These are phyloP conservation scores for Cucumis variabilis DNA, from an alignment of 331 rosid genomes.

Conservation along the genomic window DNA sequence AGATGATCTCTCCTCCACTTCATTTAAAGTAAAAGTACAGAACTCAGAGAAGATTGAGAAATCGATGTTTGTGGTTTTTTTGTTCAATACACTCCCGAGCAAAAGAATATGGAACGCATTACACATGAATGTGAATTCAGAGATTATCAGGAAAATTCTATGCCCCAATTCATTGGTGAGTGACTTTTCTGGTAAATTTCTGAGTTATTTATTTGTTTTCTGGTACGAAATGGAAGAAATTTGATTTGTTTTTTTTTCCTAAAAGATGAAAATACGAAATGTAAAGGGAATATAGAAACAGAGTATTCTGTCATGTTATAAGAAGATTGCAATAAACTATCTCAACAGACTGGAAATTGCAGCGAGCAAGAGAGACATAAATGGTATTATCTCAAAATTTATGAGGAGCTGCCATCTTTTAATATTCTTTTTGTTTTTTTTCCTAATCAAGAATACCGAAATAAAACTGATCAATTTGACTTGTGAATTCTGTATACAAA, in stretches of 20 bases:
- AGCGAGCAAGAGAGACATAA: neutral
- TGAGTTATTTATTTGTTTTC: neutral
- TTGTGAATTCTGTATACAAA: neutral
- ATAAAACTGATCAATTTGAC: neutral
- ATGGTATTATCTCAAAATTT: neutral
- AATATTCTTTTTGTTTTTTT: neutral
- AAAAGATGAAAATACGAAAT: neutral
- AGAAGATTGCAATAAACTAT: neutral
- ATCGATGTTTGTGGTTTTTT: constrained; percentile 47
- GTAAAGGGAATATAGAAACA: neutral
- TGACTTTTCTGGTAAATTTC: neutral
- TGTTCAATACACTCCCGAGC: constrained; percentile 50
- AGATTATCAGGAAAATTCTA: constrained; percentile 40
- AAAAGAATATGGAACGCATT: constrained; percentile 59
- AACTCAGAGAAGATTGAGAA: constrained; percentile 33
- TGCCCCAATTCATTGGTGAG: constrained; percentile 40
- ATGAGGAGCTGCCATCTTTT: neutral
- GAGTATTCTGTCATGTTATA: neutral
- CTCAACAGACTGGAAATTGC: neutral
- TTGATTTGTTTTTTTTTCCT: neutral
- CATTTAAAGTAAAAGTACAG: constrained; percentile 41
- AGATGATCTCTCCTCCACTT: constrained; percentile 29
- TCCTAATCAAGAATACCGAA: neutral
- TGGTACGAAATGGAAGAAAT: neutral
- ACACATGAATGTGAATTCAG: constrained; percentile 45